Percentiles rank a stretch among this genome's conserved stretches.
Evolutionary conservation across 2,329 filamentous ascomycete species (phyloP).

Genomic region (Colletotrichum falcatum): DNA sequence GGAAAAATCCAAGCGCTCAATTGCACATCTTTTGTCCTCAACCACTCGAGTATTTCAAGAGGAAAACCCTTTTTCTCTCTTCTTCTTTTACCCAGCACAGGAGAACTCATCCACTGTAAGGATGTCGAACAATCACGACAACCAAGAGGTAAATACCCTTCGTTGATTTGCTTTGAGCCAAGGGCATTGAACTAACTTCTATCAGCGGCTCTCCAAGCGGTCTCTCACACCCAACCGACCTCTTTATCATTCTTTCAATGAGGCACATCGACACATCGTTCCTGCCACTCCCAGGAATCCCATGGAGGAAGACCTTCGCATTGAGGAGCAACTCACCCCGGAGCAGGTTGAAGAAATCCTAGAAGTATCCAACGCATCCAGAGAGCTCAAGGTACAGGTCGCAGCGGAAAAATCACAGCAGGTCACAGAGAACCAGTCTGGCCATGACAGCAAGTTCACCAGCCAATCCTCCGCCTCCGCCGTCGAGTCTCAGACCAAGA

Average conservation of each 20-base stretch:
- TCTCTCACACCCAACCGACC: conserved; percentile 37
- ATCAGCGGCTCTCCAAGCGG: conserved; percentile 28
- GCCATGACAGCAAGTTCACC: conserved; percentile 1
- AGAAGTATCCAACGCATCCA: not conserved
- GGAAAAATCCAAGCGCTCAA: not conserved
- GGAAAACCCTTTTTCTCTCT: not conserved
- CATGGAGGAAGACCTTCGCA: conserved; percentile 11
- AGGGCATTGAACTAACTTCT: not conserved
- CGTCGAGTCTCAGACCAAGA: conserved; percentile 10
- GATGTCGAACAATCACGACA: conserved; percentile 1
- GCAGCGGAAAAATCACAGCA: not conserved
- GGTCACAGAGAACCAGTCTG: not conserved
- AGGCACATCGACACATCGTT: conserved; percentile 38
- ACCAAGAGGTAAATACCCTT: conserved; percentile 12
- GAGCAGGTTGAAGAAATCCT: conserved; percentile 35
- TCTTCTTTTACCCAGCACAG: not conserved
- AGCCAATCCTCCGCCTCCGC: conserved; percentile 5
- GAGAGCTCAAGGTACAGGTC: not conserved
- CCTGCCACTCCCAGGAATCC: conserved; percentile 17
- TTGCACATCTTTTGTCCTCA: not conserved
- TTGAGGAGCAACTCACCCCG: conserved; percentile 5
- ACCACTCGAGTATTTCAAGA: not conserved
- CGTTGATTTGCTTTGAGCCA: not conserved
- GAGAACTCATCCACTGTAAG: not conserved
- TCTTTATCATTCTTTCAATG: conserved; percentile 35